phyloP scores from a whole-genome alignment of 2,329 filamentous ascomycete species.

The Xylaria polymorpha region DNA sequence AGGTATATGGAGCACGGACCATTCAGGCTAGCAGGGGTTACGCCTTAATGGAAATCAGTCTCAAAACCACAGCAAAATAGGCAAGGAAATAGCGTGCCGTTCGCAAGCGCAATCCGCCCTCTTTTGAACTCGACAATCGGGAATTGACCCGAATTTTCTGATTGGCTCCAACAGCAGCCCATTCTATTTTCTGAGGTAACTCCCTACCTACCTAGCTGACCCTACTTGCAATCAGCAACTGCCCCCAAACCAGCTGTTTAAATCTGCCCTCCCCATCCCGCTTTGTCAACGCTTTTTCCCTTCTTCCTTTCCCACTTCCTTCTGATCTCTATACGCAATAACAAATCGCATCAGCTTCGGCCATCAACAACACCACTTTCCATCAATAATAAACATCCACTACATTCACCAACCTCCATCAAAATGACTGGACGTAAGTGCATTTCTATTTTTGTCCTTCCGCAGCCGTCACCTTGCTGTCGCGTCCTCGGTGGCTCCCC shows the following conservation, averaged over 20 bases:
- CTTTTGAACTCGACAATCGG: constrained; percentile 39
- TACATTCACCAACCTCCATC: constrained; percentile 53
- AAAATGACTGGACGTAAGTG: constrained; percentile 80
- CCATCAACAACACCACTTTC: constrained; percentile 44
- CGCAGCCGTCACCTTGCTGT: constrained; percentile 34
- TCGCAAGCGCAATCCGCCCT: constrained; percentile 39
- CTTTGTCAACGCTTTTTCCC: constrained; percentile 30
- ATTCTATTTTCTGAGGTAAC: constrained; percentile 40
- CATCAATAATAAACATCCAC: constrained; percentile 46
- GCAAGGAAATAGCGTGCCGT: constrained; percentile 41
- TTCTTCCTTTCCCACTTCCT: constrained; percentile 41
- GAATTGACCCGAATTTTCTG: constrained; percentile 41
- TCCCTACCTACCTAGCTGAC: constrained; percentile 12
- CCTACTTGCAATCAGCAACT: constrained; percentile 49
- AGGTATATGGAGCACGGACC: constrained; percentile 19
- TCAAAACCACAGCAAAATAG: constrained; percentile 44
- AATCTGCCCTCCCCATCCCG: constrained; percentile 29
- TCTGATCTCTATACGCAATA: constrained; percentile 48
- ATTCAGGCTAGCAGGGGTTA: constrained; percentile 10
- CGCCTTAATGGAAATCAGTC: constrained; percentile 36
- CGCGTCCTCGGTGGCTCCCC: constrained; percentile 29
- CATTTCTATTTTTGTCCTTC: constrained; percentile 34
- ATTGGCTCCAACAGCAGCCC: constrained; percentile 37
- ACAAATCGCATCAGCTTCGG: constrained; percentile 38
- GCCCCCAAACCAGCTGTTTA: constrained; percentile 45